phyloP scores from a whole-genome alignment of 768 basidiomycete genomes.

The Russula brevipes region DNA sequence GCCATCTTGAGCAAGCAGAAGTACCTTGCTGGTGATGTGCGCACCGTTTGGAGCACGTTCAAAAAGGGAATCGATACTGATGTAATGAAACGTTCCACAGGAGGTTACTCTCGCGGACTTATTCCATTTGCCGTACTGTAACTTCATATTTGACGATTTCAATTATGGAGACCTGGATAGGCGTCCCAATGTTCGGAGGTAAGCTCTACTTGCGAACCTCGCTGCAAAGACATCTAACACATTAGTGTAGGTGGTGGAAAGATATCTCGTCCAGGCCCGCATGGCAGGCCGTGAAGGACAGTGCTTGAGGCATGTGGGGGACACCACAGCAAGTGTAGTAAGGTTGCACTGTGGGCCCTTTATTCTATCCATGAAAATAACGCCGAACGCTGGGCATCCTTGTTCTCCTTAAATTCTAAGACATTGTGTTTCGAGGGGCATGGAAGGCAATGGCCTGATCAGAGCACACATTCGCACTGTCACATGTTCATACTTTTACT shows the following conservation, averaged over 20 bases:
- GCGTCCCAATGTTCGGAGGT: slow-evolving; percentile 12
- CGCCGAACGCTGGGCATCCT: no score
- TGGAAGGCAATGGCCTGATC: no score
- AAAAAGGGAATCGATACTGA: neutral
- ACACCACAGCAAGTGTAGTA: no score
- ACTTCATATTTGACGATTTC: neutral
- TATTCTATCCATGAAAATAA: no score
- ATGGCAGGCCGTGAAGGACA: slow-evolving; percentile 13
- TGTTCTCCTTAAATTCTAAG: no score
- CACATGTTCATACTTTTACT: no score
- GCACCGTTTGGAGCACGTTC: neutral
- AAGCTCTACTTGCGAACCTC: neutral
- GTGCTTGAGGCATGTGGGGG: no score
- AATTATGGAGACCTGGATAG: neutral
- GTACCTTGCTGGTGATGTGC: slow-evolving; percentile 19
- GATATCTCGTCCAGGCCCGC: slow-evolving; percentile 6
- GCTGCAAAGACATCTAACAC: neutral
- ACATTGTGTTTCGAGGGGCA: no score
- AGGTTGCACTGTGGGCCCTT: no score
- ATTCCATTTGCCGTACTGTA: slow-evolving; percentile 4
- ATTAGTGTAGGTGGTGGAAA: slow-evolving; percentile 15
- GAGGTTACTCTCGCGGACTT: slow-evolving; percentile 15
- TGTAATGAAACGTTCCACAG: neutral
- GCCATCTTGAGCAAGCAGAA: slow-evolving; percentile 9
- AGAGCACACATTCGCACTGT: no score